Evolutionary conservation across 2,329 filamentous ascomycete genomes (phyloP), one percentile per base, ranked within the genome.

Genomic region (Ascochyta fabae): DNA sequence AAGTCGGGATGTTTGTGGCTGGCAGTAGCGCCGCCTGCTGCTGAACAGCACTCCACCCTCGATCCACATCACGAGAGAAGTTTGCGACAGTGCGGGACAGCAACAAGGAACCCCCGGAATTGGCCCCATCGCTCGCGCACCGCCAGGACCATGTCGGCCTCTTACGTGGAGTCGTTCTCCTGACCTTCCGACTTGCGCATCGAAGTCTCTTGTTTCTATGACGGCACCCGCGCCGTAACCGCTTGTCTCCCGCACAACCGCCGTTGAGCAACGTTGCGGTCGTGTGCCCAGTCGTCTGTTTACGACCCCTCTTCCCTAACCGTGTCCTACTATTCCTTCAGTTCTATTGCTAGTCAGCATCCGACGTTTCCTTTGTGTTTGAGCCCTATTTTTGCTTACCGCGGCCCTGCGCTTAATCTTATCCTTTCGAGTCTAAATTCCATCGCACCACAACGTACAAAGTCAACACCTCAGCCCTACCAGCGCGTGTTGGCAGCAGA

Each of bases 31-130:
- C 47, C 34, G 26, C 35, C 41, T 22, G 35, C 41, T 22, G 35
- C 19, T 35, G 49, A 46, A 33, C 46, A 50, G 31, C 53, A 44
- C 53, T 50, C 47, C 53, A 56, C 47, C 36, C 47, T 56, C 53
- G 53, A 47, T 56, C 53, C 47, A 51, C 53, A 43, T 56, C 53
- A 56, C 27, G 53, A 51, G 47, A 56, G 53, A 56, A 56, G 42
- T 47, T 39, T 51, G 53, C 53, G 23, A 34, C 31, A 33, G 33
- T 54, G 51, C 51, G 51, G 38, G 19, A 39, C 51, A 43, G 38
- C 44, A 29, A 47, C 53, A 56, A 49, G 47, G 53, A 48, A 46
- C 53, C 53, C 53, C 53, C 47, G 31, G 53, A 48, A 47, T 47
- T 47, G 42, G 36, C 38, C 34, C 42, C 48, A 49, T 56, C 53